Base-by-base conservation (phyloP, 139 green algal species). In the Chlamydomonas sp. region DNA sequence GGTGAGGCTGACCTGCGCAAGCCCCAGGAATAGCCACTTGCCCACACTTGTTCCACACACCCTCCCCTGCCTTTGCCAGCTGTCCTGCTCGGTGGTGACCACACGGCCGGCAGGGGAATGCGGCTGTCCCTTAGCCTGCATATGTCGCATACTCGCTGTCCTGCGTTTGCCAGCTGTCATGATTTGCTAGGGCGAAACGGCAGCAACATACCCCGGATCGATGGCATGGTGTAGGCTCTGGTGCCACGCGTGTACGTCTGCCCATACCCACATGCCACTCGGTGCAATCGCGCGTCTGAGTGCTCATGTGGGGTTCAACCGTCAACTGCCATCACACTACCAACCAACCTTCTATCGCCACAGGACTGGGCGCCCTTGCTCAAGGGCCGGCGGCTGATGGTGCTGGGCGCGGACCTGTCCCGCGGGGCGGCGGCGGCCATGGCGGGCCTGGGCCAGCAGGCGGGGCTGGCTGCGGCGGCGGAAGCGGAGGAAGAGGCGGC, bases 321-420 rank as follows among this genome's bases (percentile, higher is more conserved):
- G 67, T 16, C 15, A 73, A 73, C 14, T 16, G 14, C 67, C 14
- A 73, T 16, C 14, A 73, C 67, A 14, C 15, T 73, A 16, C 15
- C 14, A 73, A 16, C 15, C 12, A 20, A 15, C 20, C 60, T 49
- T 12, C 78, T 14, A 17, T 10, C 62, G 61, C 79, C 63, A 31
- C 63, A 57, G 49, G 72, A 78, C 72, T 80, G 69, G 74, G 60
- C 90, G 59, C 92, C 90, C 0, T 67, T 90, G 78, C 76, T 94
- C 14, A 84, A 90, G 71, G 77, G 69, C 71, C 83, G 86, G 60
- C 93, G 93, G 63, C 96, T 96, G 87, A 97, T 97, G 86, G 77
- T 97, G 61, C 87, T 96, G 60, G 95, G 93, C 17, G 92, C 92
- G 14, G 95, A 96, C 75, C 84, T 97, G 20, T 83, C 78, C 5